phyloP scores from a whole-genome alignment of 2,329 filamentous ascomycete genomes.

The Gyromitra esculenta region DNA sequence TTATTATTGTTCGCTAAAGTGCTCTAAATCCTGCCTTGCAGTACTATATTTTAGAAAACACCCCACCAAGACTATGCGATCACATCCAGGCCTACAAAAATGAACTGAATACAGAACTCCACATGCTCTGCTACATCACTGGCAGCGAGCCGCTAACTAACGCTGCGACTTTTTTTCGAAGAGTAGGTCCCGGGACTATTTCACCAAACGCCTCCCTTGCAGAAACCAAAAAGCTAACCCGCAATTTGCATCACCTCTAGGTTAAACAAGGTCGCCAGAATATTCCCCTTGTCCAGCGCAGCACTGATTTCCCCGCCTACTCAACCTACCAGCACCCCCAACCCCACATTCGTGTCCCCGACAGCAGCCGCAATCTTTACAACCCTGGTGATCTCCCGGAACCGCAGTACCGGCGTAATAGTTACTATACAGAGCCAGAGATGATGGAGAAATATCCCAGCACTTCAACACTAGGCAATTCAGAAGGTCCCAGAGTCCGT shows the following conservation, averaged over 20 bases:
- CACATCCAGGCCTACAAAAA: slow-evolving; percentile 46
- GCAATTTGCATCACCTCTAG: background rate
- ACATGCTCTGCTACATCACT: slow-evolving; percentile 40
- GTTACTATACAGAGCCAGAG: slow-evolving; percentile 32
- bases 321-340: slow-evolving; percentile 25
- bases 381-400: background rate
- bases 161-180: slow-evolving; percentile 33
- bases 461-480: background rate
- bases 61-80: slow-evolving; percentile 22
- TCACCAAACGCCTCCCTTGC: background rate
- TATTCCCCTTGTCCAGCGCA: slow-evolving; percentile 34
- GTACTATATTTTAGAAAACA: slow-evolving; percentile 42
- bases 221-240: slow-evolving; percentile 8
- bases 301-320: slow-evolving; percentile 40
- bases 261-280: slow-evolving; percentile 42
- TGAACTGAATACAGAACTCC: slow-evolving; percentile 34
- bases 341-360: slow-evolving; percentile 3
- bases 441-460: slow-evolving; percentile 7
- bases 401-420: slow-evolving; percentile 14
- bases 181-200: slow-evolving; percentile 22
- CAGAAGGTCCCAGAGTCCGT: slow-evolving; percentile 30
- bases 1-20: slow-evolving; percentile 22
- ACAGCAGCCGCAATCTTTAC: background rate
- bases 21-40: slow-evolving; percentile 1
- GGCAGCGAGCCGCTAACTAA: slow-evolving; percentile 24